Evolutionary conservation across 2,329 filamentous ascomycete species (phyloP).

Genomic region (Arthroderma sp.): DNA sequence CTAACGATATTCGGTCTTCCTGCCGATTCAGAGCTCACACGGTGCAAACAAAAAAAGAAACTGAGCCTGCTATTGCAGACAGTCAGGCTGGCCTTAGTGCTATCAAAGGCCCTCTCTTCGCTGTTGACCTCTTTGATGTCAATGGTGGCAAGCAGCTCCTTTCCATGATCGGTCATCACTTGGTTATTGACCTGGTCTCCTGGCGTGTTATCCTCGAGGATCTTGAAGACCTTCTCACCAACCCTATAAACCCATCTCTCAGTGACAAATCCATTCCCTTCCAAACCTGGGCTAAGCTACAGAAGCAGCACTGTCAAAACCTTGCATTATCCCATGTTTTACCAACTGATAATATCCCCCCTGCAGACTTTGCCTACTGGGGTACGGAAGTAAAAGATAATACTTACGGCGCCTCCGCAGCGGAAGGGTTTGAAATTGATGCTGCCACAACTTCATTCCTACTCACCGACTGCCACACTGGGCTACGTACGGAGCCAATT

Average conservation of each 20-base stretch:
- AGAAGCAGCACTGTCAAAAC: conserved; percentile 19
- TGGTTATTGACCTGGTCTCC: conserved; percentile 19
- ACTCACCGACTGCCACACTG: conserved; percentile 23
- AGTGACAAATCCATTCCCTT: conserved; percentile 28
- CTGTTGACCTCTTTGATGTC: conserved; percentile 26
- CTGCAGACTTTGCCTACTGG: conserved; percentile 28
- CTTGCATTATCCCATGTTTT: conserved; percentile 12
- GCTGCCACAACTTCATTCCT: conserved; percentile 24
- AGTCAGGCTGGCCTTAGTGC: conserved; percentile 25
- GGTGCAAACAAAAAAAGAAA: conserved; percentile 17
- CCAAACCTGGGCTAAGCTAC: conserved; percentile 29
- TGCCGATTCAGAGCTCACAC: conserved; percentile 24
- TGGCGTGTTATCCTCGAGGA: conserved; percentile 16
- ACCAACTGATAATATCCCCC: conserved; percentile 22
- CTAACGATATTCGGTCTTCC: conserved; percentile 23
- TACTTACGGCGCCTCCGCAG: conserved; percentile 26
- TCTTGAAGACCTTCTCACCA: conserved; percentile 17
- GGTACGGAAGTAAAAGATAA: conserved; percentile 25
- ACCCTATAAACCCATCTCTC: conserved; percentile 22
- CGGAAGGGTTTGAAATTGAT: conserved; percentile 25
- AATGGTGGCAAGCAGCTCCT: conserved; percentile 18
- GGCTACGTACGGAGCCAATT: conserved; percentile 28
- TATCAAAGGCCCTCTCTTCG: conserved; percentile 18
- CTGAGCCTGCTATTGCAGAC: conserved; percentile 21
- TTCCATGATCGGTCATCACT: conserved; percentile 25